Base-by-base conservation (phyloP, 2,329 filamentous ascomycete species). In the Xylaria sp. region DNA sequence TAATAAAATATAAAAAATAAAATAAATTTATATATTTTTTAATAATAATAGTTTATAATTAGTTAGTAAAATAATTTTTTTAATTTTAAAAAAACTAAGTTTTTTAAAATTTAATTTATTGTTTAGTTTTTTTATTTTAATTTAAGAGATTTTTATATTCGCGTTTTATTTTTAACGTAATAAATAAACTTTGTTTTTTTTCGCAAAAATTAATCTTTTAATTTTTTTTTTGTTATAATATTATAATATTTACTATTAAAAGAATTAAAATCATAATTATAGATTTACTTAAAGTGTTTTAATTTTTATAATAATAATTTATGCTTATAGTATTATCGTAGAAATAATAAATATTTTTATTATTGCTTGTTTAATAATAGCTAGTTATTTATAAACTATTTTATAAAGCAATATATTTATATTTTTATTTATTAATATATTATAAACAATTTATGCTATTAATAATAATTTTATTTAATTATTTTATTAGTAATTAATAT, bases 31-130 rank as follows among this genome's bases (percentile, higher is more conserved):
- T 46, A 46, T 46, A 15, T 46, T n/a, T 46, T 46, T 46, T 13
- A n/a, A 5, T 46, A 46, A n/a, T 15, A 46, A 46, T 46, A 46
- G 41, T 46, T 46, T 13, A 46, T 46, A 46, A 13, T 46, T 46
- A 15, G 15, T 15, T 46, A 15, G 5, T 12, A 46, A 46, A 46
- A 46, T 46, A 46, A 46, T 12, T 46, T n/a, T 46, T 44, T 44
- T 44, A 44, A 44, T 44, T 44, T 44, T 44, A 44, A 44, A 44
- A 44, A 44, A 15, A 44, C 15, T 44, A 44, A 44, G 15, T 44
- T 44, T 44, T 44, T 44, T 44, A 44, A 44, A 44, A 44, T 44
- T 44, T 44, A 44, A 13, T 44, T 44, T 46, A n/a, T 46, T 46
- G 15, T 46, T 46, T 46, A 46, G 10, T 13, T 13, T 1, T 46